phyloP scores from a whole-genome alignment of 352 stramenopile genomes.

The Pythium apleroticum region DNA sequence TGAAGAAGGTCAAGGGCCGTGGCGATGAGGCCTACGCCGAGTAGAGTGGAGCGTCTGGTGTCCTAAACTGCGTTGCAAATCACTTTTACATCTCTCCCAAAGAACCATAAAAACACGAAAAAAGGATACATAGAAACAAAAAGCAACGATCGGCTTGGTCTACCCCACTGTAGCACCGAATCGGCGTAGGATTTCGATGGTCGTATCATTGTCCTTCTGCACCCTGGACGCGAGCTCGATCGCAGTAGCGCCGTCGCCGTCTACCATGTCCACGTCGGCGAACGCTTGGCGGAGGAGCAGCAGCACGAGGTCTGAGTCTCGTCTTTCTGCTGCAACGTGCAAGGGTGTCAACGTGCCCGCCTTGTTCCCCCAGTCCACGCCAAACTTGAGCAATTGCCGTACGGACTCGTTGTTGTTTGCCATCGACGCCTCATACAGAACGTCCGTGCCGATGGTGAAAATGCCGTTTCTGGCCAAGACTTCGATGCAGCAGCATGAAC shows the following conservation, averaged over 20 bases:
- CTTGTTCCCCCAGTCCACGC: slow-evolving; percentile 16
- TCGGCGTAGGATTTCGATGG: not conserved
- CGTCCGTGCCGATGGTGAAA: slow-evolving; percentile 3
- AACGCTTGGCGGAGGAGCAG: slow-evolving; percentile 13
- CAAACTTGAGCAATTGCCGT: slow-evolving; percentile 6
- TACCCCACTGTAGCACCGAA: not conserved
- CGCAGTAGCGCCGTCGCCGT: not conserved
- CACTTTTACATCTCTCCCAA: not conserved
- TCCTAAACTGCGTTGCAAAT: slow-evolving; percentile 2
- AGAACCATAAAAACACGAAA: not conserved
- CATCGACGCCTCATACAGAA: slow-evolving; percentile 10
- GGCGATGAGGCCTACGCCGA: slow-evolving; percentile 60
- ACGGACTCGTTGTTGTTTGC: slow-evolving; percentile 13
- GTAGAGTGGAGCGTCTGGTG: not conserved
- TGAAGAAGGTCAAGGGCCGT: slow-evolving; percentile 94
- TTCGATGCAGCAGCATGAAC: not conserved
- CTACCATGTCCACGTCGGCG: slow-evolving; percentile 6
- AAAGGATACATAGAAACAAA: slow-evolving; percentile 1
- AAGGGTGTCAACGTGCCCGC: not conserved
- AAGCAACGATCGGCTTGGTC: not conserved
- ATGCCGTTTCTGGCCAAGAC: slow-evolving; percentile 2
- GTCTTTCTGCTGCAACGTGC: slow-evolving; percentile 12
- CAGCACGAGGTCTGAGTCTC: slow-evolving; percentile 6
- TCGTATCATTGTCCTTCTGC: not conserved
- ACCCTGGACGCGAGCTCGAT: not conserved